phyloP scores from a whole-genome alignment of 352 stramenopile genomes.

The Phytophthora tentaculata region DNA sequence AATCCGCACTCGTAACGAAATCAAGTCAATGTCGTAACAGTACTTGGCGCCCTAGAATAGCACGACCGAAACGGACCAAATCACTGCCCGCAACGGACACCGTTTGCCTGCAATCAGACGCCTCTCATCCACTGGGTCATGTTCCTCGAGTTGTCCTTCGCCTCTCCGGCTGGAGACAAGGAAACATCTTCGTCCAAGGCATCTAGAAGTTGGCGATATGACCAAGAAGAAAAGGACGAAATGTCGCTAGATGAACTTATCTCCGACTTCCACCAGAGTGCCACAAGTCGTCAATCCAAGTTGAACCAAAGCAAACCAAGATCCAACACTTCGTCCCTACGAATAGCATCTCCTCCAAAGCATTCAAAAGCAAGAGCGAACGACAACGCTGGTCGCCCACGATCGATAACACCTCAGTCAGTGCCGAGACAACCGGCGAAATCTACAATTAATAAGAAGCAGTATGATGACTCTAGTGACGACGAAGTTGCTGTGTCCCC shows the following conservation, averaged over 20 bases:
- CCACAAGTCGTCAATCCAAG: conserved; percentile 15
- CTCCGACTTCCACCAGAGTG: conserved; percentile 50
- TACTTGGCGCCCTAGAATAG: too few relatives aligned
- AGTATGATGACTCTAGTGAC: conserved; percentile 16
- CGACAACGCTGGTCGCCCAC: not conserved
- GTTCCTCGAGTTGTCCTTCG: conserved; percentile 44
- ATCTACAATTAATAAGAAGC: not conserved
- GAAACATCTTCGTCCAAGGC: conserved; percentile 3
- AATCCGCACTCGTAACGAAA: too few relatives aligned
- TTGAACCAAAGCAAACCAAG: conserved; percentile 1
- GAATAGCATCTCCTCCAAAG: conserved; percentile 16
- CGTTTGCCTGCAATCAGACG: too few relatives aligned
- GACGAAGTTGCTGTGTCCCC: conserved; percentile 38
- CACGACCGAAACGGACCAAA: too few relatives aligned
- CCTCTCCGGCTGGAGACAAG: conserved; percentile 19
- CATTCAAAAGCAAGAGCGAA: conserved; percentile 15
- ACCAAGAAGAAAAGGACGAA: conserved; percentile 18
- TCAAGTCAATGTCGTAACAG: too few relatives aligned
- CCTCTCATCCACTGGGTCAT: conserved; percentile 8
- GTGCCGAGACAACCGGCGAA: conserved; percentile 1
- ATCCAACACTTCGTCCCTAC: not conserved
- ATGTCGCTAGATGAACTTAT: conserved; percentile 61
- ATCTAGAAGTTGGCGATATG: conserved; percentile 7
- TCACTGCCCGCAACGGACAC: too few relatives aligned
- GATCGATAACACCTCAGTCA: conserved; percentile 1